Percentiles rank a stretch among this genome's conserved stretches.
Evolutionary conservation across 805 yeast species (phyloP).

Genomic region (Priceomyces melissophilus): DNA sequence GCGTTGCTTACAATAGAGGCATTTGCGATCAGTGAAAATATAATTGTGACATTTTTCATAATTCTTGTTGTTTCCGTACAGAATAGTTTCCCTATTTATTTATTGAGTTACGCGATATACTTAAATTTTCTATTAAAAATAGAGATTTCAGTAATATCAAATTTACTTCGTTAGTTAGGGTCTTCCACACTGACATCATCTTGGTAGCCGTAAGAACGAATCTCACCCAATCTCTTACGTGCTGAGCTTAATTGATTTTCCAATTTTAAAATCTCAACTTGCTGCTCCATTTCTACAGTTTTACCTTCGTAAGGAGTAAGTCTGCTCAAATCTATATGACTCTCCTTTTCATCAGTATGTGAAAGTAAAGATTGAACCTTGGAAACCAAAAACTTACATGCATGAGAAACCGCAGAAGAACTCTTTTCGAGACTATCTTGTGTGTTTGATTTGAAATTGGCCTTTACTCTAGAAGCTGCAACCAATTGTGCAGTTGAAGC

Average conservation of each 20-base stretch:
- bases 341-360: conserved; percentile 26
- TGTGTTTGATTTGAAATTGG: conserved; percentile 68
- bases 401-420: conserved; percentile 65
- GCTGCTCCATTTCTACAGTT: conserved; percentile 89
- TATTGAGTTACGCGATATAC: not conserved
- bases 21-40: too few species aligned
- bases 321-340: conserved; percentile 60
- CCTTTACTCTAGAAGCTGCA: conserved; percentile 86
- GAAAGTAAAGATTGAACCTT: conserved; percentile 63
- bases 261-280: conserved; percentile 79
- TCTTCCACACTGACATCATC: conserved; percentile 58
- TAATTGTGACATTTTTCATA: too few species aligned
- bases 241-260: conserved; percentile 72
- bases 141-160: not conserved
- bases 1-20: too few species aligned
- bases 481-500: conserved; percentile 91
- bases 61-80: too few species aligned
- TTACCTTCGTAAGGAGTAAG: conserved; percentile 76
- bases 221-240: conserved; percentile 78
- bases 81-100: too few species aligned
- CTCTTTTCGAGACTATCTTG: conserved; percentile 72
- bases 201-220: conserved; percentile 72
- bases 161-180: conserved; percentile 17
- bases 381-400: conserved; percentile 68
- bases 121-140: not conserved